Base-by-base conservation (phyloP, 78 protist genomes). In the Dictyostelium capitatum region DNA sequence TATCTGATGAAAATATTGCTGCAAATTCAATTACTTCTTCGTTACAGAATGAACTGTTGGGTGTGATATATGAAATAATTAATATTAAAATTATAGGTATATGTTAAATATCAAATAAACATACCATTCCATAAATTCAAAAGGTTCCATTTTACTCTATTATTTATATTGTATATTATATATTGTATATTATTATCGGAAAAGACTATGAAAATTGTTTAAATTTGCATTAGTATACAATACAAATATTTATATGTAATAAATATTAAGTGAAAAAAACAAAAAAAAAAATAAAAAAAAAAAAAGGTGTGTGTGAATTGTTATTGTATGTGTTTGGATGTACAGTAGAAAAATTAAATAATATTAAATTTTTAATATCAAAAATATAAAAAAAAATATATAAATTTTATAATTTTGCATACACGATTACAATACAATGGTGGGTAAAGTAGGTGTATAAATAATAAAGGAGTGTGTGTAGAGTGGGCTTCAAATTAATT, bases 41-140 rank as follows among this genome's bases (percentile, higher is more conserved):
- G 0, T 9, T 46, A 17, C 83, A 78, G 25, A 78, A 30, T 6
- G 83, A 56, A 25, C 83, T 73, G 23, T 8, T 73, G 65, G 4
- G 1, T 57, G 65, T 57, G 62, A 8, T 64, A 7, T 28, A 28
- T 28, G 41, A 25, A 64, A 7, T 19, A 25, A 28, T 5, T 8
- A 64, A n/a, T 17, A 54, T 70, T 12, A 70, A 57, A n/a, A 4
- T n/a, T 7, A n/a, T 57, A n/a, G 15, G 7, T 57, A 9, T 57
- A 20, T n/a, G 30, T 6, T 28, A 64, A 64, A n/a, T 64, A 8
- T 51, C 10, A 51, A 14, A 14, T 51, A 51, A 17, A 74, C 64
- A 43, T 74, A 74, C 80, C 80, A 74, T 48, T 74, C 80, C 25
- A 47, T 11, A 47, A 47, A 41, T 47, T 74, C 80, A 11, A 65